These are phyloP conservation scores for Nadsonia fulvescens DNA, from an alignment of 805 yeast genomes.

Conservation along the genomic window DNA sequence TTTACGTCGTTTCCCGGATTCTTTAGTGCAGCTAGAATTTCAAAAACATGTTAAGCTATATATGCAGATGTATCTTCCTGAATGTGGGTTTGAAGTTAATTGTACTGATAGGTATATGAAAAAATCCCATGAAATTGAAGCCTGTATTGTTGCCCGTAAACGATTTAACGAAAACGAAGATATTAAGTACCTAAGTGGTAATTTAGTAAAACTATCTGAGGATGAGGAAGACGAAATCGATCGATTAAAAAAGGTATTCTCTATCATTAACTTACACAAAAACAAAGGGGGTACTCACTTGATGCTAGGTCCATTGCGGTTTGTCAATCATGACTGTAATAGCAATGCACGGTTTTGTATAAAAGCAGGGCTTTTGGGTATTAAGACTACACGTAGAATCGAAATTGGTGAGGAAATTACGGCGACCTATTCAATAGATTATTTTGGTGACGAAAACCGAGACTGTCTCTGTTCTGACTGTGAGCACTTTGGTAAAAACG, in stretches of 20 bases:
- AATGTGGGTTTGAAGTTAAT: conserved; percentile 25
- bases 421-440: conserved; percentile 24
- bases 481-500: conserved; percentile 19
- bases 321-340: conserved; percentile 31
- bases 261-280: conserved; percentile 24
- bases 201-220: conserved; percentile 19
- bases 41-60: conserved; percentile 22
- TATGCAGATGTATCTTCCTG: conserved; percentile 19
- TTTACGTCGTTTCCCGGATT: conserved; percentile 12
- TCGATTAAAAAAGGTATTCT: conserved; percentile 21
- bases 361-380: conserved; percentile 15
- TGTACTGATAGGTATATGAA: conserved; percentile 25
- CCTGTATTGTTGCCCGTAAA: conserved; percentile 24
- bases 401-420: conserved; percentile 30
- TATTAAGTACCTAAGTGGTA: conserved; percentile 22
- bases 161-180: conserved; percentile 17
- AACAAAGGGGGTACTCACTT: conserved; percentile 19
- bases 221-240: conserved; percentile 19
- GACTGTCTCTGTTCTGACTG: conserved; percentile 30
- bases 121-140: conserved; percentile 17
- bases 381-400: conserved; percentile 21
- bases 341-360: conserved; percentile 24
- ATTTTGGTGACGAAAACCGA: conserved; percentile 25
- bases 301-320: conserved; percentile 31
- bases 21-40: conserved; percentile 16